A percentile compares a stretch with the other conserved stretches of the same genome.
These are phyloP conservation scores for Penicillium pancosmium DNA, from an alignment of 495 filamentous ascomycete genomes.

Conservation along the genomic window DNA sequence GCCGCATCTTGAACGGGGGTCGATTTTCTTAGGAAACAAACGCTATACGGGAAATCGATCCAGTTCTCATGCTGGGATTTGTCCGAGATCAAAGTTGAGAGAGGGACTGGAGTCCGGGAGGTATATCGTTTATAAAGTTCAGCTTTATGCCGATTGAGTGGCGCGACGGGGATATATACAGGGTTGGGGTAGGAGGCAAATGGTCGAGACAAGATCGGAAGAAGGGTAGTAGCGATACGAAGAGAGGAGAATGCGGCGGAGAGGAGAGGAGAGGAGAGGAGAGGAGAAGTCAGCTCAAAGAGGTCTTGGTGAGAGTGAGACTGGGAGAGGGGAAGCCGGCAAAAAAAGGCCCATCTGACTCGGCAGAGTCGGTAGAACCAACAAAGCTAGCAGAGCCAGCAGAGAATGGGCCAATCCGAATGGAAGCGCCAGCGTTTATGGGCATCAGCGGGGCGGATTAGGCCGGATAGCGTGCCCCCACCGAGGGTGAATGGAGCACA, in stretches of 20 bases:
- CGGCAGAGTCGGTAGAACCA: conserved; percentile 1
- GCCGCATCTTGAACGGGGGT: conserved; percentile 12
- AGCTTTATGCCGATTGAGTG: background rate
- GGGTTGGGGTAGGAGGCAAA: background rate
- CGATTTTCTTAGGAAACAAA: conserved; percentile 5
- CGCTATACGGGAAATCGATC: background rate
- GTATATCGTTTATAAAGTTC: background rate
- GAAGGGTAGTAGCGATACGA: background rate
- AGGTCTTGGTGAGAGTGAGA: background rate
- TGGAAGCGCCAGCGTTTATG: conserved; percentile 2
- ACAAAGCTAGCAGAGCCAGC: background rate
- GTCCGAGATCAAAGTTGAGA: background rate
- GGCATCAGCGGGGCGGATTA: conserved; percentile 22
- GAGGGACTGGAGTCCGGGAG: conserved; percentile 3
- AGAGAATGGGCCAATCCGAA: background rate
- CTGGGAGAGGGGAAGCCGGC: background rate
- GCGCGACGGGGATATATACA: background rate
- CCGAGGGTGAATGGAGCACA: background rate
- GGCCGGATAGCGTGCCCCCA: conserved; percentile 13
- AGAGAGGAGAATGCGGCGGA: background rate
- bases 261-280: background rate
- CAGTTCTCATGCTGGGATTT: conserved; percentile 15
- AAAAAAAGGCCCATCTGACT: conserved; percentile 8
- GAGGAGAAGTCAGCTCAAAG: background rate
- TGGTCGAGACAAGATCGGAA: background rate